Evolutionary conservation across 495 filamentous ascomycete species (phyloP).

Genomic region (Pyronema domesticum): DNA sequence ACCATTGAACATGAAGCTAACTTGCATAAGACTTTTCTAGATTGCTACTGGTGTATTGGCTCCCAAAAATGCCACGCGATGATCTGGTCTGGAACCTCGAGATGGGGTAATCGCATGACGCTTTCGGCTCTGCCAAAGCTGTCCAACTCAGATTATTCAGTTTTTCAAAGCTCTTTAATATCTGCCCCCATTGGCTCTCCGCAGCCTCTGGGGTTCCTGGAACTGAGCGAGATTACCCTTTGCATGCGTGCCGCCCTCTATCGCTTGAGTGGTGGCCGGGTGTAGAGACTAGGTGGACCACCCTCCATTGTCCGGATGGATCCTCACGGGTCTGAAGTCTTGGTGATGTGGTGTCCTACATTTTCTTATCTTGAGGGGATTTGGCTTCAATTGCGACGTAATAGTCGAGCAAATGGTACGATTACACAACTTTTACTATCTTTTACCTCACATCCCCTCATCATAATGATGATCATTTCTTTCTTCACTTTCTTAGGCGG

Average conservation of each 20-base stretch:
- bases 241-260: slow-evolving; percentile 2
- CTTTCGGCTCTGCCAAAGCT: background rate
- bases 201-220: slow-evolving; percentile 6
- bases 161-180: slow-evolving; percentile 2
- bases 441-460: background rate
- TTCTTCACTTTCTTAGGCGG: slow-evolving; percentile 9
- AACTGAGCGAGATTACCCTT: slow-evolving; percentile 6
- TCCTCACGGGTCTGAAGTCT: slow-evolving; percentile 1
- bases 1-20: background rate
- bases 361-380: background rate
- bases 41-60: background rate
- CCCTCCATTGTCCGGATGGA: background rate
- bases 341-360: slow-evolving; percentile 2
- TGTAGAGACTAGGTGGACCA: slow-evolving; percentile 5
- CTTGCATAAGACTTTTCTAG: background rate
- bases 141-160: background rate
- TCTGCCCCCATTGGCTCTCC: slow-evolving; percentile 5
- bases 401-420: background rate
- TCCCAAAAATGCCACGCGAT: background rate
- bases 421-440: background rate
- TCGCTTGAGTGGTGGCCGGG: background rate
- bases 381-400: background rate
- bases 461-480: background rate
- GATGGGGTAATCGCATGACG: background rate
- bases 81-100: slow-evolving; percentile 1